Base-by-base conservation (phyloP, 768 basidiomycete species). In the Polyporus arcularius region DNA sequence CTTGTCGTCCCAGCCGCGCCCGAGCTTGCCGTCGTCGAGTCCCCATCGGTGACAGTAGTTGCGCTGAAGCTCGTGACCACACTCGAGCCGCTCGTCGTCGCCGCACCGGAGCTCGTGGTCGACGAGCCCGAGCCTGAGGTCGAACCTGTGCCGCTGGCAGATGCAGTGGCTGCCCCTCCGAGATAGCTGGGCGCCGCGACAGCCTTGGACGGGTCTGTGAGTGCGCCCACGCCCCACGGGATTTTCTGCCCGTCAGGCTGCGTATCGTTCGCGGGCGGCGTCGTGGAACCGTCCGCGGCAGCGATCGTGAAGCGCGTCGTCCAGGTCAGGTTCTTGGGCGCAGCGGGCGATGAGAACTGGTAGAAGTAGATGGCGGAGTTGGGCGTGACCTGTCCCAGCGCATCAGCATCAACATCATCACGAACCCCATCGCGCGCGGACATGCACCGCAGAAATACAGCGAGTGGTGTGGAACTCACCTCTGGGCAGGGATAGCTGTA, bases 341-440 rank as follows among this genome's bases (percentile, higher is more conserved):
- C 52, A 3, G 53, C 53, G 0, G 81, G 74, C 1, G 84, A 74
- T 14, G 82, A 77, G 79, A 90, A 93, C 68, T 93, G 89, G 73
- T 90, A 92, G 78, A 94, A 94, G 77, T 92, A 93, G 65, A 93
- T 85, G 40, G 84, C 70, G 1, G 91, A 79, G 72, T 89, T 78
- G n/a, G 84, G 82, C 18, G 75, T 75, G 41, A 92, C 89, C 86
- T 89, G 66, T 52, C 43, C 54, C 10, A 7, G 49, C 7, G 41
- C 11, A 11, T 11, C 7, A 6, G 35, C 6, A 35, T 35, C 7
- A 35, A 3, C 11, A 7, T 35, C 35, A 28, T 10, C 4, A 4
- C 35, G 38, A 28, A 38, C 18, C 8, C n/a, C 40, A 47, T 8
- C 30, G 10, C 8, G 46, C 26, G 26, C 11, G 18, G 46, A 48